Base-by-base conservation (phyloP, 202 grass and related monocot genomes). In the Schoenoplectus triqueter region DNA sequence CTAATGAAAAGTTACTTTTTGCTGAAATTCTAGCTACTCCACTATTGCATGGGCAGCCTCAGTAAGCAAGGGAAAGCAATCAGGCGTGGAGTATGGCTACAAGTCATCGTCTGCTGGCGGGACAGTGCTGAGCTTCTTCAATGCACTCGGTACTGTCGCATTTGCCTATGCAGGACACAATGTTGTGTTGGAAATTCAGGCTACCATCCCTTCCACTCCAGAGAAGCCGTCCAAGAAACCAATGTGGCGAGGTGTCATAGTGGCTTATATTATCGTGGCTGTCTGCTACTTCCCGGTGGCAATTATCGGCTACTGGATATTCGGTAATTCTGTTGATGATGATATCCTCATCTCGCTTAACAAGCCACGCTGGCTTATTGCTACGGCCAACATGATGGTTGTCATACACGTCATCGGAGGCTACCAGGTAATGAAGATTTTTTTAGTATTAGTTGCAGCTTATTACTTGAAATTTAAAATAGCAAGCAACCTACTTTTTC, bases 1-100 rank as follows among this genome's bases (percentile, higher is more conserved):
- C 77, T 60, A 46, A 39, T 57, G 2, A 17, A 31, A 31, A 62
- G 9, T 50, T 69, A 2, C 6, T 31, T 54, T 70, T 70, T 83
- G 65, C 2, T 83, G 22, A 8, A 84, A 79, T 22, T 67, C 0
- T 73, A 89, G 89, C 82, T 96, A 96, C 84, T 96, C 94, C 55
- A 96, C 92, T 64, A 93, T 96, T 82, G 94, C 89, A 60, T 93
- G 90, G 91, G 85, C 82, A 84, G 47, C 89, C 10, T 91, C 91
- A 7, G 20, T 10, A 11, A 45, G 79, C 55, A 91, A 86, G 86
- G 68, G 79, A 2, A 76, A 85, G 52, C 2, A 20, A 18, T 50
- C 73, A 0, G 3, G 74, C 5, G 18, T 70, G 5, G 92, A 94
- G 47, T 92, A 91, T 64, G 64, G 88, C 0, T 86, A 91, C 81